A percentile compares a stretch with the other conserved stretches of the same genome.
Conservation (phyloP, 2,329 filamentous ascomycete species). For the Clonostachys chloroleuca region DNA sequence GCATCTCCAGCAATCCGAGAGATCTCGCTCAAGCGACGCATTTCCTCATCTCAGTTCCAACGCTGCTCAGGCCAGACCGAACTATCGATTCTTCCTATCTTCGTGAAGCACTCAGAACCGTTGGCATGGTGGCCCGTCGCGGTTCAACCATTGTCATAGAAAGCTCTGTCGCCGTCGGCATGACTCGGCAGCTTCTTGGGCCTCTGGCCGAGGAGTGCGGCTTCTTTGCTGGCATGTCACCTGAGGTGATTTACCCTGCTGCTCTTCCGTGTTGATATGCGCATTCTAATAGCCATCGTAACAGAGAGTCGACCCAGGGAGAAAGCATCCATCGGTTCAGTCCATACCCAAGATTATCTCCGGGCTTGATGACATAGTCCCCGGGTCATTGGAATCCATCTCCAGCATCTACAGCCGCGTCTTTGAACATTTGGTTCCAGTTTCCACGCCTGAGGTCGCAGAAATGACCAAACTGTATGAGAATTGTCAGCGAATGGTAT, state of each 20-base stretch:
- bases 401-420: constrained; percentile 36
- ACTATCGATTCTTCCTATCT: constrained; percentile 42
- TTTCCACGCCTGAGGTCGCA: constrained; percentile 47
- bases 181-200: constrained; percentile 43
- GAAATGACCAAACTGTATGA: constrained; percentile 57
- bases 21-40: constrained; percentile 38
- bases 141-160: constrained; percentile 47
- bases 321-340: constrained; percentile 27
- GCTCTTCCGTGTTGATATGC: background rate
- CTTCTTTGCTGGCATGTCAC: constrained; percentile 45
- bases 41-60: constrained; percentile 50
- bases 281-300: background rate
- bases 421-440: constrained; percentile 41
- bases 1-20: constrained; percentile 28
- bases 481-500: constrained; percentile 52
- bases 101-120: constrained; percentile 32
- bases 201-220: constrained; percentile 33
- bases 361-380: constrained; percentile 39
- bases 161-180: constrained; percentile 49
- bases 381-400: constrained; percentile 39
- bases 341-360: constrained; percentile 50
- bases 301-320: constrained; percentile 41
- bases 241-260: constrained; percentile 21
- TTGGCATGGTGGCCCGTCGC: constrained; percentile 30
- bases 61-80: constrained; percentile 38